These are phyloP conservation scores for Athelia sp. DNA, from an alignment of 1,284 basidiomycete species.

Conservation along the genomic window DNA sequence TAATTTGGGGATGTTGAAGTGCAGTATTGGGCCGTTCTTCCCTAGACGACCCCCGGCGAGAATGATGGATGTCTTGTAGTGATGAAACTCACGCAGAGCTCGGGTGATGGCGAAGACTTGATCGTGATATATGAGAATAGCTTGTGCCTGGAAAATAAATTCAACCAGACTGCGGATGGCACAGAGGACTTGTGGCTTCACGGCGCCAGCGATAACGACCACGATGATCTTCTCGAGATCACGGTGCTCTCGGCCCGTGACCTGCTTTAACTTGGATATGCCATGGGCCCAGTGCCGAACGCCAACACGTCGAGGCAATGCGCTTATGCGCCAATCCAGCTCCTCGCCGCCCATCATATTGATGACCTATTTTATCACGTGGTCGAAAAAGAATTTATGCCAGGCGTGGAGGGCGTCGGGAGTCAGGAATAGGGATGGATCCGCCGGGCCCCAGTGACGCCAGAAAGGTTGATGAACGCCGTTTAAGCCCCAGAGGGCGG, in stretches of 20 bases:
- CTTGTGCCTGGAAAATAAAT: background rate
- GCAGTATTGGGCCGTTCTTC: background rate
- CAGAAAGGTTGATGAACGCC: background rate
- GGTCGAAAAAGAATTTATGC: no score
- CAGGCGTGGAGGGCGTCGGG: no score
- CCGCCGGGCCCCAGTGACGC: background rate
- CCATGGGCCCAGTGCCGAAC: background rate
- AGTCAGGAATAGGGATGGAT: background rate
- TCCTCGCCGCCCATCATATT: background rate
- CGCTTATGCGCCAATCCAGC: background rate
- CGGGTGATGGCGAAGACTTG: background rate
- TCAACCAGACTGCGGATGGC: background rate
- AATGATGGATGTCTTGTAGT: background rate
- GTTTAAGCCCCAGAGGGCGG: background rate
- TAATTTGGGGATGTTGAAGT: slow-evolving; percentile 3
- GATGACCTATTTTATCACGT: background rate
- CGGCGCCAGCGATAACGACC: background rate
- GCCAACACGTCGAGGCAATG: background rate
- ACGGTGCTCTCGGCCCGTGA: no score
- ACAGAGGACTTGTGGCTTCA: background rate
- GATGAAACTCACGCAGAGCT: background rate
- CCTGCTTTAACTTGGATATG: background rate
- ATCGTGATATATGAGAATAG: background rate
- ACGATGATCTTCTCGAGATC: no score
- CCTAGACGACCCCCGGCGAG: background rate